Evolutionary conservation across 2,329 filamentous ascomycete species (phyloP), one percentile per base, ranked within the genome.

Genomic region (Sclerotinia spermophila): DNA sequence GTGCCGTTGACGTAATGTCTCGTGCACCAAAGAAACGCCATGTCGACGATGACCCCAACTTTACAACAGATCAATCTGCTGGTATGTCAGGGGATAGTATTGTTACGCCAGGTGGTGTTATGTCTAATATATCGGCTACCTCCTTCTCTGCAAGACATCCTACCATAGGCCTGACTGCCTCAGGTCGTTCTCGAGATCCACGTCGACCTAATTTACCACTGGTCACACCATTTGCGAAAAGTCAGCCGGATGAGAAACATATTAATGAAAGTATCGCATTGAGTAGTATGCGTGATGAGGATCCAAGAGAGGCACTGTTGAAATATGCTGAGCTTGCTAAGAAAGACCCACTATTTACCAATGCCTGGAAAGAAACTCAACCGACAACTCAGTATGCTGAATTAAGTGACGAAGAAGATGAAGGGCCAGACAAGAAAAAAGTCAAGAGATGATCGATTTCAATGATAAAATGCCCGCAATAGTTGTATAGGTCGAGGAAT

Each of bases 281-380:
- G 19, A 95, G 93, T 73, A 90, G 89, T 73, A 97, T 99, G 93
- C 86, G 97, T 62, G 94, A 99, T 81, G 96, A 99, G 80, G 96
- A 99, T 82, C 96, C 96, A 0, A 86, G 96, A 74, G 96, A 97
- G 81, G 96, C 96, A 60, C 83, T 99, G 78, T 83, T 99, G 72
- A 97, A 96, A 83, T 99, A 98, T 84, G 95, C 94, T 51, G 93
- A 97, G 69, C 90, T 96, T 79, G 94, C 94, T 19, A 89, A 97
- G 81, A 95, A 93, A 79, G 94, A 98, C 79, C 95, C 94, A 0
- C 86, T 97, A 77, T 99, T 98, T 79, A 99, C 96, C 42, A 93
- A 92, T 75, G 96, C 94, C 24, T 99, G 94, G 92, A 92, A 91
- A 78, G 86, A 91, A 76, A 98, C 94, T 51, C 95, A 98, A 82